phyloP scores from a whole-genome alignment of 345 rosid genomes.

The Kandelia obovata region DNA sequence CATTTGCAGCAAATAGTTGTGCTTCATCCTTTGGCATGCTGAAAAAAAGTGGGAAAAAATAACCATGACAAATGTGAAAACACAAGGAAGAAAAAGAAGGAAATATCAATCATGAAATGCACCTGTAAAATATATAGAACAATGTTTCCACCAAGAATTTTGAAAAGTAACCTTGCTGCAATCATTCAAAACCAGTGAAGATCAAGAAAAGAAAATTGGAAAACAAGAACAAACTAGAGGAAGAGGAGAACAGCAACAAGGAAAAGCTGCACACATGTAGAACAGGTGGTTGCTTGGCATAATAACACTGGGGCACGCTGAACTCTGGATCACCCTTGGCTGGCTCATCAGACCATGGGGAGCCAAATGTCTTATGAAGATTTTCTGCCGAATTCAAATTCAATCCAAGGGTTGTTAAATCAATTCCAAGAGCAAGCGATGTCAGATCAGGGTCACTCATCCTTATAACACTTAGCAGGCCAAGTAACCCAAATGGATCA shows the following conservation, averaged over 20 bases:
- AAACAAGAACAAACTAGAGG: neutral
- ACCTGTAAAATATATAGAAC: conserved; percentile 95
- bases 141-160: conserved; percentile 69
- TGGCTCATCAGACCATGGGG: conserved; percentile 98
- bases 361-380: conserved; percentile 95
- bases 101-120: conserved; percentile 1
- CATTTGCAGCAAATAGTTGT: conserved; percentile 83
- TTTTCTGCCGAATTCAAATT: conserved; percentile 87
- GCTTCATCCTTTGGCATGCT: conserved; percentile 99
- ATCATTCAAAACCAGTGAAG: conserved; percentile 17
- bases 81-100: neutral
- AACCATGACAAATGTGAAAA: neutral
- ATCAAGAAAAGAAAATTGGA: neutral
- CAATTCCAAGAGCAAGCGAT: conserved; percentile 87
- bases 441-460: conserved; percentile 79
- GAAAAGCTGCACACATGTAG: conserved; percentile 48
- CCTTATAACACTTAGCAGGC: conserved; percentile 67
- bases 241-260: conserved; percentile 6
- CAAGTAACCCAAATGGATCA: conserved; percentile 80
- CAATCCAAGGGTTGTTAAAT: conserved; percentile 85
- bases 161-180: conserved; percentile 82
- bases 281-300: conserved; percentile 80
- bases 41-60: conserved; percentile 7
- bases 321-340: conserved; percentile 93
- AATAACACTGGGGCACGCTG: conserved; percentile 84